Base-by-base conservation (phyloP, 139 green algal genomes). In the Micractinium conductrix region DNA sequence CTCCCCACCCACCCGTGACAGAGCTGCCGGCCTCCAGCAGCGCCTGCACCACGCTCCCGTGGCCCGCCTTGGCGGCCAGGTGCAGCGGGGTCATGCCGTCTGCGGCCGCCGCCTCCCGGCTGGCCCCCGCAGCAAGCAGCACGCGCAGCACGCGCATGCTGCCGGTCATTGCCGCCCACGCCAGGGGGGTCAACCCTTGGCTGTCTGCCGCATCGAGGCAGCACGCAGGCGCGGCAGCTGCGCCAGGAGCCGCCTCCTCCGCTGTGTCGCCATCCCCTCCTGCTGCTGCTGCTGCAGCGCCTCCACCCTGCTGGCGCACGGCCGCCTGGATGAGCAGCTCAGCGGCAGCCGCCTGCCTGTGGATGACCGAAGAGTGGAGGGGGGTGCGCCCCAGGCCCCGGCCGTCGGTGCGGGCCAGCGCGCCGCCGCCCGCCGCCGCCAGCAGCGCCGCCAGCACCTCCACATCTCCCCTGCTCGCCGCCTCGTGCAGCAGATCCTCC, bases 161-260 rank as follows among this genome's bases (percentile, higher is more conserved):
- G 55, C 89, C 87, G 24, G 83, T 73, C 30, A 53, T 30, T 1
- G 89, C 89, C 24, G 87, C 87, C 71, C 84, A 89, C 81, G 89
- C 83, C 45, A 93, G 78, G 2, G 87, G 73, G 16, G 89, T 93
- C 9, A 45, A 84, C 26, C 87, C 89, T 33, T 72, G 76, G 50
- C 88, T 68, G 63, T 89, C 86, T 16, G 33, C 48, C 8, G 73
- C 87, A 67, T 88, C 42, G 53, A 91, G 38, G n/a, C 69, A 38
- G 21, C 30, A 16, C 24, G 63, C 80, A 26, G 21, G 48, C 42
- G 5, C 48, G 45, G 68, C 38, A 40, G 62, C 42, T 44, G 40
- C 22, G 42, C 53, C 30, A 44, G 28, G n/a, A 40, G 65, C 12
- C 65, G 28, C 50, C 74, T 35, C 30, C 37, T 78, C 33, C 42